A percentile compares a stretch with the other conserved stretches of the same genome.
Evolutionary conservation across 2,329 filamentous ascomycete genomes (phyloP).

Genomic region (Beauveria brongniartii): DNA sequence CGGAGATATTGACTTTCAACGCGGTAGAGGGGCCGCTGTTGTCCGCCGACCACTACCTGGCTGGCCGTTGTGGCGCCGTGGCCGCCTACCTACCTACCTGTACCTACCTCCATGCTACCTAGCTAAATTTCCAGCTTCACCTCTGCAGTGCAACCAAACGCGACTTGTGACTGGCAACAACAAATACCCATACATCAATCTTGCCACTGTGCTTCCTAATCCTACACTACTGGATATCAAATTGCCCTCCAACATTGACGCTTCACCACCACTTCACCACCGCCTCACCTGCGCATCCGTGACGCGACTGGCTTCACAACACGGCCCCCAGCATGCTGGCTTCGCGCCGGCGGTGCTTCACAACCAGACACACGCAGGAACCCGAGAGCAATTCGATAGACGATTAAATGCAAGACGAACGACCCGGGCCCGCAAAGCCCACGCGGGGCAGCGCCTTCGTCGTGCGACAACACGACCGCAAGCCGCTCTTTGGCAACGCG

Average conservation of each 20-base stretch:
- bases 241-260: not conserved
- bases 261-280: not conserved
- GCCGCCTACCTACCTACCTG: too few species aligned
- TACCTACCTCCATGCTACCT: too few species aligned
- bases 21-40: too few species aligned
- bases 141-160: not conserved
- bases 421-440: not conserved
- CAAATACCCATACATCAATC: not conserved
- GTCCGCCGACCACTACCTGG: too few species aligned
- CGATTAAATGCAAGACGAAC: not conserved
- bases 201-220: not conserved
- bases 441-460: not conserved
- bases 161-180: conserved; percentile 1
- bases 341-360: not conserved
- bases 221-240: not conserved
- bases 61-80: too few species aligned
- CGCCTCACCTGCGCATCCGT: not conserved
- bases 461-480: conserved; percentile 1
- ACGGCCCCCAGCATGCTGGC: not conserved
- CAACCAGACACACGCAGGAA: not conserved
- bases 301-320: not conserved
- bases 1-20: too few species aligned
- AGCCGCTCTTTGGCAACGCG: conserved; percentile 3
- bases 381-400: not conserved
- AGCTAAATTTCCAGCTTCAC: not conserved